Evolutionary conservation across 768 basidiomycete species (phyloP), one percentile per base, ranked within the genome.

Genomic region (Royoungia palumana): DNA sequence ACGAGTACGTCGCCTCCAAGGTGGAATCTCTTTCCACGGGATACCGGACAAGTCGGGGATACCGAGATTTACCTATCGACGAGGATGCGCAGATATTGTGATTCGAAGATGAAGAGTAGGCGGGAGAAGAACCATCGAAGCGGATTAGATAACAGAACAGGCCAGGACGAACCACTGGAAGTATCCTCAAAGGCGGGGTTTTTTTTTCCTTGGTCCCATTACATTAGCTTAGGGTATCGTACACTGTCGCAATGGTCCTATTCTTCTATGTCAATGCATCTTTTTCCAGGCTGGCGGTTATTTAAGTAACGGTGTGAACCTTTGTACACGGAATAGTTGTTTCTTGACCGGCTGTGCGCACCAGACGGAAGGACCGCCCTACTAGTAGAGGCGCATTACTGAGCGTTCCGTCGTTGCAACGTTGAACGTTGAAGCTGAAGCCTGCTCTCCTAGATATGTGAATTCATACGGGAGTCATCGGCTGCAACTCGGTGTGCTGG

Each of bases 11-110:
- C 2, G 61, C 74, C 0, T 80, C 79, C 19, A 71, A 66, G 44
- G 54, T 79, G 38, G 80, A 79, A 14, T 54, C 56, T 2, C 8
- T 70, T 5, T 62, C 64, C 5, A 56, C 69, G 27, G 63, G 72
- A 37, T 73, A 80, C 53, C 70, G 75, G 14, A 49, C 77, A 9
- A 73, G 81, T 47, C 71, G 81, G 17, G 90, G 90, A 34, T 93
- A 88, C 57, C 74, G 90, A 57, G 78, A 88, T 58, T 65, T 93
- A 44, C 81, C 88, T 1, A 78, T 92, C 44, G 91, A 94, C 61
- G 90, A 92, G 65, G 91, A 94, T 67, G 90, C 90, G 19, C 90
- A 89, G 69, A 80, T 93, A 49, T 69, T 93, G 48, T 75, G 83
- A 44, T 93, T 93, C 60, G 88, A 91, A 58, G 90, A 93, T 56